These are phyloP conservation scores for Discostella stelligeroides DNA, from an alignment of 108 stramenopile species.

Conservation along the genomic window DNA sequence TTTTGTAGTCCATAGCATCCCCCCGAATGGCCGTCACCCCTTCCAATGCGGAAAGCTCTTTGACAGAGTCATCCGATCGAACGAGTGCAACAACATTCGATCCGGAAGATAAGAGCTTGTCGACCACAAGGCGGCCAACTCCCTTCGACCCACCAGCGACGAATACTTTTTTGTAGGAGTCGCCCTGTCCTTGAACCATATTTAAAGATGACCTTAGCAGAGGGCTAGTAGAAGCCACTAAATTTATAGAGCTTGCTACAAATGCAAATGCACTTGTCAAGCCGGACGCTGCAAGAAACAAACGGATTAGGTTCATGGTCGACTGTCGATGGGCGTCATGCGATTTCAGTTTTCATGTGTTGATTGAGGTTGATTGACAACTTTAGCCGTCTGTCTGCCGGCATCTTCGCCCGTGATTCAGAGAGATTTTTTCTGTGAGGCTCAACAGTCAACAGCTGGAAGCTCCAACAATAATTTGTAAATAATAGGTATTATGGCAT, in stretches of 20 bases:
- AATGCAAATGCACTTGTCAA: conserved; percentile 57
- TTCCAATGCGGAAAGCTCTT: conserved; percentile 68
- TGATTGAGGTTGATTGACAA: too few species aligned
- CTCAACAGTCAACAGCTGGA: too few species aligned
- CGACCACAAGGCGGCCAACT: conserved; percentile 81
- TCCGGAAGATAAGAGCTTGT: conserved; percentile 71
- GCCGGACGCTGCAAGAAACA: conserved; percentile 22
- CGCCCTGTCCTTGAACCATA: conserved; percentile 52
- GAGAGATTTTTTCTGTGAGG: too few species aligned
- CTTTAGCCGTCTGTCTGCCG: background rate
- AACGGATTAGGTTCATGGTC: conserved; percentile 25
- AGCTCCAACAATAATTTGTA: too few species aligned
- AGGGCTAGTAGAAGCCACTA: conserved; percentile 1
- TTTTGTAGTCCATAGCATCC: conserved; percentile 93
- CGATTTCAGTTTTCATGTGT: background rate
- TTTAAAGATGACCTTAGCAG: conserved; percentile 12
- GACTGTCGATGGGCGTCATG: background rate
- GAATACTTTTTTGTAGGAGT: conserved; percentile 89
- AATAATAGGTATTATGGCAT: too few species aligned
- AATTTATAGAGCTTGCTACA: conserved; percentile 38
- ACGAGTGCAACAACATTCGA: conserved; percentile 86
- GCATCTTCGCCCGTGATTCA: too few species aligned
- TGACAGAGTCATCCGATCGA: conserved; percentile 73
- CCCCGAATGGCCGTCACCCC: conserved; percentile 88
- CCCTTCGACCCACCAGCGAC: conserved; percentile 92